phyloP scores from a whole-genome alignment of 1,139 yeast species.

The Candida tetrigidarum region DNA sequence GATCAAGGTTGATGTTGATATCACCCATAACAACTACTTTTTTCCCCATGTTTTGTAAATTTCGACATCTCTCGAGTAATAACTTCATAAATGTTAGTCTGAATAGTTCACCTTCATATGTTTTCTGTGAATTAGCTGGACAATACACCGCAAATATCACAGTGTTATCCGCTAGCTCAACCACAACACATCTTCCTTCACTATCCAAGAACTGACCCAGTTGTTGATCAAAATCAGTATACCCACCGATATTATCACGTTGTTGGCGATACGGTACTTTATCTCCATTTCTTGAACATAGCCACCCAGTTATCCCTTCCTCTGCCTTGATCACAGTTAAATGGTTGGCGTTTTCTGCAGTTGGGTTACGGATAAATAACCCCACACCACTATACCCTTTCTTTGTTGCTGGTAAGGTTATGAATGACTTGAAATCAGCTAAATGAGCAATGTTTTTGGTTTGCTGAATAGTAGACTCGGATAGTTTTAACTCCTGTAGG shows the following conservation, averaged over 20 bases:
- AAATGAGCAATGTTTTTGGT: constrained; percentile 56
- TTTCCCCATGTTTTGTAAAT: constrained; percentile 57
- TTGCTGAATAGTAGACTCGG: constrained; percentile 48
- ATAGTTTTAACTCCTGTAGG: constrained; percentile 84
- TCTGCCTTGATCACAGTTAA: constrained; percentile 73
- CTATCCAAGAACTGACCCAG: constrained; percentile 60
- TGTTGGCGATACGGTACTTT: constrained; percentile 26
- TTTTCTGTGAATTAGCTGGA: constrained; percentile 82
- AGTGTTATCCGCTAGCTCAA: constrained; percentile 67
- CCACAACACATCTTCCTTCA: constrained; percentile 82
- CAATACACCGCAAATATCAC: constrained; percentile 83
- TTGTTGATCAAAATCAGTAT: constrained; percentile 48
- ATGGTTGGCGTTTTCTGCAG: constrained; percentile 30
- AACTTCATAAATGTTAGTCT: constrained; percentile 60
- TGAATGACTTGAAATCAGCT: constrained; percentile 62
- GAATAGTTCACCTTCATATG: constrained; percentile 71
- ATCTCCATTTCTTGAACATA: constrained; percentile 27
- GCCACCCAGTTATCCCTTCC: constrained; percentile 85
- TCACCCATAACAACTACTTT: constrained; percentile 86
- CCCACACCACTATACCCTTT: constrained; percentile 96
- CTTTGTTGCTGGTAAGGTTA: constrained; percentile 65
- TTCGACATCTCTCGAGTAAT: constrained; percentile 62
- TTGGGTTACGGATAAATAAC: constrained; percentile 66
- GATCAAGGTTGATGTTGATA: constrained; percentile 76
- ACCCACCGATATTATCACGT: constrained; percentile 69